A percentile compares a stretch with the other conserved stretches of the same genome.
These are phyloP conservation scores for Cercophora newfieldiana DNA, from an alignment of 495 filamentous ascomycete genomes.

Conservation along the genomic window DNA sequence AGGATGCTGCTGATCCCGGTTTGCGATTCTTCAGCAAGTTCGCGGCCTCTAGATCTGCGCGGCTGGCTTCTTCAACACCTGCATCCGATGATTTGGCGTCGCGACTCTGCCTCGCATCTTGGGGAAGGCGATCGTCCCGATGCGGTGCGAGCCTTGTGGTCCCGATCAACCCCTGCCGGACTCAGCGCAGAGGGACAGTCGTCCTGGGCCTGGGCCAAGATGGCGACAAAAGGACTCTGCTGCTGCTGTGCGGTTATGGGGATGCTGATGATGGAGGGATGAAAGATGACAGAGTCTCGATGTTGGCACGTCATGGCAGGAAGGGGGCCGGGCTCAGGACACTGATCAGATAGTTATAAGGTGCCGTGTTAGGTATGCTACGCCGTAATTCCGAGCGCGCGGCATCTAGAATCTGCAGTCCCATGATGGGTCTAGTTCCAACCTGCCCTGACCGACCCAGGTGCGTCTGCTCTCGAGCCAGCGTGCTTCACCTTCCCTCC, in stretches of 20 bases:
- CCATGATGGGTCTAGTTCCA: conserved; percentile 22
- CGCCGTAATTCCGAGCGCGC: neutral
- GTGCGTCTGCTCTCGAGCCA: neutral
- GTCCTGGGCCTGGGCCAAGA: neutral
- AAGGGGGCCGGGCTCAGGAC: neutral
- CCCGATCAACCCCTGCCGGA: neutral
- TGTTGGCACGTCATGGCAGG: neutral
- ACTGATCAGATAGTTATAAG: neutral
- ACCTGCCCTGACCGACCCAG: neutral
- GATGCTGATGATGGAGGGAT: neutral
- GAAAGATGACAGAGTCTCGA: conserved; percentile 1
- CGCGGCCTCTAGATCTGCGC: neutral
- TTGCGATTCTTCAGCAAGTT: conserved; percentile 7
- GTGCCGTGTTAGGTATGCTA: conserved; percentile 1
- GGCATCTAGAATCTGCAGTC: conserved; percentile 11
- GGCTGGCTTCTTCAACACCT: conserved; percentile 8
- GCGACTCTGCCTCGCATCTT: conserved; percentile 9
- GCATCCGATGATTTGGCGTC: neutral
- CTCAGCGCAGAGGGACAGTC: neutral
- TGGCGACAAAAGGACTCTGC: neutral
- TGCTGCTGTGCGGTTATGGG: neutral
- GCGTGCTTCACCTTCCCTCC: conserved; percentile 21
- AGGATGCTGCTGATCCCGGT: conserved; percentile 9
- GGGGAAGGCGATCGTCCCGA: neutral
- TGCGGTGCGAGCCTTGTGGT: neutral